Base-by-base conservation (phyloP, 148 eudicot genomes). In the Bassia scoparia region DNA sequence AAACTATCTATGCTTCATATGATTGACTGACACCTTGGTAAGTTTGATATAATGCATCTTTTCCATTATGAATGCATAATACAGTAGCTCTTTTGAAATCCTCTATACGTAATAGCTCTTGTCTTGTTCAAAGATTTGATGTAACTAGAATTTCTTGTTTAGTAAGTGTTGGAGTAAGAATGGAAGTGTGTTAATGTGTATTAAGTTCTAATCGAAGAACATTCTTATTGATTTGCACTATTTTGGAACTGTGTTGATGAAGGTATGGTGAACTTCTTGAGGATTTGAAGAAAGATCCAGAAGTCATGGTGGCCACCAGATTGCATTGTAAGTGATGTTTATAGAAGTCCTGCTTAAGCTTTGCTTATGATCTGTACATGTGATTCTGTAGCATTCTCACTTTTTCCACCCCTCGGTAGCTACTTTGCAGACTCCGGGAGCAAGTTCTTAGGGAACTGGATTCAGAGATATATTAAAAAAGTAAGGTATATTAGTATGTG, bases 301-400 rank as follows among this genome's bases (percentile, higher is more conserved):
- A 95, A 92, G 94, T 84, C 99, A 95, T 71, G 99, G 96, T 5
- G 97, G 99, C n/a, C 99, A 55, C 99, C 99, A 68, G 97, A 95
- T 80, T 90, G 97, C 87, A 75, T 91, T 69, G 99, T 95, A 86
- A 83, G 89, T 72, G 73, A 63, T 64, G n/a, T n/a, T n/a, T n/a
- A n/a, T n/a, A n/a, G n/a, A n/a, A n/a, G n/a, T 58, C 11, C 20
- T 49, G 20, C 27, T 65, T 27, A 49, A 37, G 49, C 17, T 43
- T 26, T 46, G 5, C 14, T 13, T 59, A 20, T 43, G 46, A 17
- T 48, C 34, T 54, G 20, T 75, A 13, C 34, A 49, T 70, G 61
- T 65, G 34, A 30, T 35, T 44, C 3, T 34, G 24, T 43, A 58
- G 65, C 70, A 43, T 56, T 43, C 56, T 73, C 69, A 55, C 31